A percentile compares a stretch with the other conserved stretches of the same genome.
These are phyloP conservation scores for Lachancea dasiensis DNA, from an alignment of 805 yeast species.

Conservation along the genomic window DNA sequence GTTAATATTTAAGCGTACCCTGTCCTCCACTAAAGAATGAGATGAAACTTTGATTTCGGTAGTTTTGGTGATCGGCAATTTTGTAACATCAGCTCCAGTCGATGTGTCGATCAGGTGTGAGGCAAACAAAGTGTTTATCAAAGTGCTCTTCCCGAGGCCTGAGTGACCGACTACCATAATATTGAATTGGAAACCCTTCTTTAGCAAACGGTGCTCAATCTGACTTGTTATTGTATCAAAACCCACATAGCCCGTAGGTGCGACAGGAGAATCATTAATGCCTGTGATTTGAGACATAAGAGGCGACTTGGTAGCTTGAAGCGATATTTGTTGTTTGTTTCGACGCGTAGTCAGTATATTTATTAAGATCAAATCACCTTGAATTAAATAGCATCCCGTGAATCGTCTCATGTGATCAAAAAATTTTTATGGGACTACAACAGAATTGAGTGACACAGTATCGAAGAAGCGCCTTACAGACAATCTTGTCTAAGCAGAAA, in stretches of 20 bases:
- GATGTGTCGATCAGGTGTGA: conserved; percentile 64
- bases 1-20: conserved; percentile 77
- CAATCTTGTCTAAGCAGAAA: too few species aligned
- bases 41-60: conserved; percentile 70
- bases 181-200: conserved; percentile 91
- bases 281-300: conserved; percentile 2
- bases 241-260: conserved; percentile 83
- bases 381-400: not conserved
- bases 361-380: too few species aligned
- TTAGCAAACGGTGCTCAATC: conserved; percentile 85
- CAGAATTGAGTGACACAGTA: conserved; percentile 1
- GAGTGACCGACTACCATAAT: conserved; percentile 90
- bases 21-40: conserved; percentile 76
- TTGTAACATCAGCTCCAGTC: conserved; percentile 60
- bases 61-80: conserved; percentile 77
- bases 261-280: conserved; percentile 11
- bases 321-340: not conserved
- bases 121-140: conserved; percentile 85
- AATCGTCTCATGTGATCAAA: not conserved
- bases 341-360: too few species aligned
- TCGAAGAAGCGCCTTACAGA: too few species aligned
- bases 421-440: too few species aligned
- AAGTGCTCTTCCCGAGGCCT: conserved; percentile 91
- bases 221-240: conserved; percentile 95
- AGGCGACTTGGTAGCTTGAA: not conserved